phyloP scores from a whole-genome alignment of 805 yeast genomes.

The Sugiyamaella chiloensis region DNA sequence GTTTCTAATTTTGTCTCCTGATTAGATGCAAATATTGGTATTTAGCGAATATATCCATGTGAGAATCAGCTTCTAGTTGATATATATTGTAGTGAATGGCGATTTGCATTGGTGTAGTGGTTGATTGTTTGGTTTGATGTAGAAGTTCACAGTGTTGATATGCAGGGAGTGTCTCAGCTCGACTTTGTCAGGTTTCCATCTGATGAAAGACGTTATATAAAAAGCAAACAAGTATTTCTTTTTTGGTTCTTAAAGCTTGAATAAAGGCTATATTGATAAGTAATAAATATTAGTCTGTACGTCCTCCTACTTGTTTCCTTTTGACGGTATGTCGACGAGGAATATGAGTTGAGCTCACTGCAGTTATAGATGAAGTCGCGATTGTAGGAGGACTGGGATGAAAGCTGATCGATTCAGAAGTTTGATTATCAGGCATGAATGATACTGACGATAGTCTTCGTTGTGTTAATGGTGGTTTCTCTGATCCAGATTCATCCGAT shows the following conservation, averaged over 20 bases:
- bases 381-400: conserved; percentile 15
- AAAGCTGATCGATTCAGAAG: conserved; percentile 6
- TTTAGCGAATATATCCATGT: too few species aligned
- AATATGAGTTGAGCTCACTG: neutral
- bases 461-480: too few species aligned
- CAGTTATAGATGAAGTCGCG: conserved; percentile 9
- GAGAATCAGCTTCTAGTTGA: too few species aligned
- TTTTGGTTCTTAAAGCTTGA: too few species aligned
- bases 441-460: conserved; percentile 12
- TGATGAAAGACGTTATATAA: too few species aligned
- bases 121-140: neutral
- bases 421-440: neutral
- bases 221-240: too few species aligned
- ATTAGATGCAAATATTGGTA: too few species aligned
- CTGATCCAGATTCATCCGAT: too few species aligned
- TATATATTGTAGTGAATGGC: neutral
- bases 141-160: too few species aligned
- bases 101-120: neutral
- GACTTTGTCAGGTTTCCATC: too few species aligned
- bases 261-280: neutral
- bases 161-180: too few species aligned
- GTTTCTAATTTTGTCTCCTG: conserved; percentile 84
- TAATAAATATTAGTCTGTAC: neutral
- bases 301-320: conserved; percentile 5
- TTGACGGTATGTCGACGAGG: conserved; percentile 6